Evolutionary conservation across 305 asterid genomes (phyloP).

Genomic region (Fraxinus sp.): DNA sequence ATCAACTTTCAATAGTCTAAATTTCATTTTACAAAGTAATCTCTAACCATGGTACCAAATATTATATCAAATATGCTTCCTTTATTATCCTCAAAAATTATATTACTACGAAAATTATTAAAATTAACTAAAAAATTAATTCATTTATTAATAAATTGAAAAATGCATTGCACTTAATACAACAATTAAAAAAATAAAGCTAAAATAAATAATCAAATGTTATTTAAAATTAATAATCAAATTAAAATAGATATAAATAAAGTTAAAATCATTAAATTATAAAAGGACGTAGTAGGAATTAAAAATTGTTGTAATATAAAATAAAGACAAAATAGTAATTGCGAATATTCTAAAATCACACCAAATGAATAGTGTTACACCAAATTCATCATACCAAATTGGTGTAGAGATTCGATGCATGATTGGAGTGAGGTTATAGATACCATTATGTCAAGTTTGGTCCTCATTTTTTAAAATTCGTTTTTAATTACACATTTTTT

Average conservation of each 20-base stretch:
- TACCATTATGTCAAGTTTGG: neutral
- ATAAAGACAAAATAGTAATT: neutral
- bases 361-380: neutral
- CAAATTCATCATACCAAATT: neutral
- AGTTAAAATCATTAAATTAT: neutral
- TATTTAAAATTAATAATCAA: no score
- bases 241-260: no score
- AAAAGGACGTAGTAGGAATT: neutral
- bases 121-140: neutral
- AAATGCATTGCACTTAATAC: neutral
- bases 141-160: no score
- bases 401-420: neutral
- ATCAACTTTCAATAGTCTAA: neutral
- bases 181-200: neutral
- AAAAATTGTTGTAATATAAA: neutral
- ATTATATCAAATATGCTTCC: neutral
- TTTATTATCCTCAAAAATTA: no score
- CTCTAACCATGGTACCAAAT: neutral
- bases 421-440: neutral
- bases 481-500: no score
- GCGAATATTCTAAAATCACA: neutral
- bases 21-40: neutral
- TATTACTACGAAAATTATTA: neutral
- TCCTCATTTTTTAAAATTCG: no score
- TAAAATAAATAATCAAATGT: neutral